Conservation (phyloP, 306 rosid species). For the Argentina anserina region DNA sequence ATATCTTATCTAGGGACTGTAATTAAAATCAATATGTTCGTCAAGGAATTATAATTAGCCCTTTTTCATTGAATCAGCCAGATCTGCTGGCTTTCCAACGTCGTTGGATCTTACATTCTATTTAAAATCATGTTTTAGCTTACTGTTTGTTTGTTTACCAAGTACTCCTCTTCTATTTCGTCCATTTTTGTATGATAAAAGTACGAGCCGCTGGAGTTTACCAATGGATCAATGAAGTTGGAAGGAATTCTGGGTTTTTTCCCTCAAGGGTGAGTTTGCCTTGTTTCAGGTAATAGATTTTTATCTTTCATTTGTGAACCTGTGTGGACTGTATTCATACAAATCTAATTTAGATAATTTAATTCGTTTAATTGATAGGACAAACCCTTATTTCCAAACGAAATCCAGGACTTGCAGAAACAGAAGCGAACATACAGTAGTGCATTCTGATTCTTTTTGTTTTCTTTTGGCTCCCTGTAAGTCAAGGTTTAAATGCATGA, state of each 20-base stretch:
- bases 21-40: not conserved
- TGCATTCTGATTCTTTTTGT: not conserved
- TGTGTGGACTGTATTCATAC: not conserved
- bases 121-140: not conserved
- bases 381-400: no score
- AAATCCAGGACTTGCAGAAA: not conserved
- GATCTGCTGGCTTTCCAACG: no score
- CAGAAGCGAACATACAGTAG: not conserved
- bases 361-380: not conserved
- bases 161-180: not conserved
- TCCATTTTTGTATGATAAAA: not conserved
- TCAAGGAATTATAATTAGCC: not conserved
- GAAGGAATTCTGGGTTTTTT: not conserved
- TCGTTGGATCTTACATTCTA: not conserved
- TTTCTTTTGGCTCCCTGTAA: not conserved
- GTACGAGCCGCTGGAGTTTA: not conserved
- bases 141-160: not conserved
- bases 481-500: not conserved
- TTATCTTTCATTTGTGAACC: not conserved
- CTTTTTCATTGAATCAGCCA: not conserved
- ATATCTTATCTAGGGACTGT: slow-evolving; percentile 11
- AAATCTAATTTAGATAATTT: no score
- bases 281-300: not conserved
- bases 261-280: not conserved
- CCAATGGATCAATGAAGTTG: not conserved